Evolutionary conservation across 768 basidiomycete species (phyloP), one percentile per base, ranked within the genome.

Genomic region (Rhizopogon vesiculosus): DNA sequence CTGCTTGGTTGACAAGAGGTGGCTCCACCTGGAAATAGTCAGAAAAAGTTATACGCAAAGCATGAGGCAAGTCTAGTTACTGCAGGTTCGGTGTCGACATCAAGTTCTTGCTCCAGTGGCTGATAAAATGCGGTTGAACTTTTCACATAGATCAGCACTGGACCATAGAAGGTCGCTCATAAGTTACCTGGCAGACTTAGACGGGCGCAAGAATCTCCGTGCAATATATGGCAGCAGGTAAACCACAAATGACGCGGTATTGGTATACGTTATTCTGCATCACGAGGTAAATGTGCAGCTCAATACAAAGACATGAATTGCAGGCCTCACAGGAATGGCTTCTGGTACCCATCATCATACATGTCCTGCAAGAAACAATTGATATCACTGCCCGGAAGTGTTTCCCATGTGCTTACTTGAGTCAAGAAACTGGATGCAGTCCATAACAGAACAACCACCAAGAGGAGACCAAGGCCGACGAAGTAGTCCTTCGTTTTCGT

Each of bases 361-460:
- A 83, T 64, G 55, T 78, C 74, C 84, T 73, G 39, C 25, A 52
- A 40, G 46, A n/a, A 33, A 58, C 63, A 64, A 56, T 22, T 25
- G 18, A 29, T 2, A 38, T 48, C 22, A 54, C 22, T 19, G 18
- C 44, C 15, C 4, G n/a, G 44, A 19, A 31, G 7, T 53, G 46
- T 13, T 25, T 16, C 29, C 57, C 13, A 6, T 22, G 38, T 18
- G 38, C 57, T 42, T 61, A 86, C 90, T 79, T 93, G 89, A 10
- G 89, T 94, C 41, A 96, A 76, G 64, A 94, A 96, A 69, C 87
- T 95, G 45, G 88, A 89, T 10, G 78, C 72, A 15, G 94, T 96
- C 95, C 95, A 98, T 12, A 97, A 78, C 38, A 91, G 58, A 39
- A 93, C 91, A 50, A 95, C 92, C 18, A 84, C 55, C 2, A 92